Base-by-base conservation (phyloP, 2,329 filamentous ascomycete species). In the Harringtonia aguacate region DNA sequence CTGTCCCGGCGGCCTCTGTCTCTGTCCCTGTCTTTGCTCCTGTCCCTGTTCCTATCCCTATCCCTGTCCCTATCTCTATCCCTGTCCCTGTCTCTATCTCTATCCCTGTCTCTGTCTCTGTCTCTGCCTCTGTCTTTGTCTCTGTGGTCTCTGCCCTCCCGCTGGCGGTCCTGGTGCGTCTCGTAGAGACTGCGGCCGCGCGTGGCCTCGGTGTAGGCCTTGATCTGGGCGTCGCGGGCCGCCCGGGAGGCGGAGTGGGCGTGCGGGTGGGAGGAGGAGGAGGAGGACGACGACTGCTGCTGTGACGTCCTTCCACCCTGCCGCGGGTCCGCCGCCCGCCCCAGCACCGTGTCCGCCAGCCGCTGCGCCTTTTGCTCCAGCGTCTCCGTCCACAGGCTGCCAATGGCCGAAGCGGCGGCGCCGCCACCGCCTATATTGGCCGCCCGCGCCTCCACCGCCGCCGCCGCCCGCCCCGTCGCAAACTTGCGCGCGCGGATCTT, bases 361-460 rank as follows among this genome's bases (percentile, higher is more conserved):
- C 86, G 74, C 61, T 83, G 81, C 46, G 85, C 77, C 61, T 94
- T 94, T 63, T 95, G 77, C 58, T 90, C 85, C 0, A 87, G 85
- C 9, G 87, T 95, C 61, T 97, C 90, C 1, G 86, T 89, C 90
- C 90, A 97, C 36, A 90, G 78, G 20, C 77, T 79, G 56, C 76
- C 74, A 37, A 86, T 72, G 9, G 56, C 59, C 10, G 55, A 54
- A n/a, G 58, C 36, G 0, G 55, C 49, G 10, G 52, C 53, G 3
- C 49, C 48, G 9, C 46, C 38, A 3, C 29, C 41, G 7, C 10
- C 33, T 1, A n/a, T n/a, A n/a, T n/a, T n/a, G n/a, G 21, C 29
- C 1, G 42, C 27, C 0, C 35, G 12, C 10, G 54, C 48, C 0
- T 53, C 43, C 1, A 59, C 54, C 4, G 46, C 50, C 4, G 59